Base-by-base conservation (phyloP, 2,329 filamentous ascomycete genomes). In the Fusarium pilosicola region DNA sequence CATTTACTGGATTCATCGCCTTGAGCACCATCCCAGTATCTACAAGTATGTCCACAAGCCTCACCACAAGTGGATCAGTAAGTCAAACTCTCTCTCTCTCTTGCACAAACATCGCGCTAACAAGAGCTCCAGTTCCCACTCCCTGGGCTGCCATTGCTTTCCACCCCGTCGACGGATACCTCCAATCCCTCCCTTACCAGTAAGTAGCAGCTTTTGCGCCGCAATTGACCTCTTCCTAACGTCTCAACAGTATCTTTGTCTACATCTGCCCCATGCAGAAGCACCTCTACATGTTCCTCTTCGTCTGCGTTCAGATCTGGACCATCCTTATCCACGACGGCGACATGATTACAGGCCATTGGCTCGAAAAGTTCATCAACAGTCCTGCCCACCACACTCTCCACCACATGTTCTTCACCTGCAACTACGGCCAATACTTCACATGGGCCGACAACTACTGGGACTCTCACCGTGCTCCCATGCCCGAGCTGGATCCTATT, bases 351-450 rank as follows among this genome's bases (percentile, higher is more conserved):
- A 80, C 84, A 20, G 84, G 83, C 58, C 84, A 86, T 73, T 85
- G 83, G 83, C 79, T 83, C 24, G 84, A 85, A 66, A 84, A 83
- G 68, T 85, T 81, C 74, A 83, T 86, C 80, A 86, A 86, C 81
- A 84, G 83, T 70, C 83, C 85, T 12, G 85, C 85, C 17, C 84
- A 85, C 76, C 85, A 86, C 80, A 85, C 84, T 8, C 79, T 86
- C 38, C 85, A 86, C 76, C 85, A 86, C 79, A 84, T 86, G 77
- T 86, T 85, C 79, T 86, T 86, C 76, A 86, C 82, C 68, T 82
- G 83, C 82, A 86, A 86, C 79, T 86, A 86, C 77, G 84, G 84
- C 66, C 84, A 86, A 77, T 86, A 85, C 77, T 86, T 86, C 70
- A 86, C 84, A 68, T 86, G 83, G 84, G 83, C 83, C 73, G 84